A percentile compares a stretch with the other conserved stretches of the same genome.
Conservation (phyloP, 2,329 filamentous ascomycete species). For the Myriosclerotinia curreyana region DNA sequence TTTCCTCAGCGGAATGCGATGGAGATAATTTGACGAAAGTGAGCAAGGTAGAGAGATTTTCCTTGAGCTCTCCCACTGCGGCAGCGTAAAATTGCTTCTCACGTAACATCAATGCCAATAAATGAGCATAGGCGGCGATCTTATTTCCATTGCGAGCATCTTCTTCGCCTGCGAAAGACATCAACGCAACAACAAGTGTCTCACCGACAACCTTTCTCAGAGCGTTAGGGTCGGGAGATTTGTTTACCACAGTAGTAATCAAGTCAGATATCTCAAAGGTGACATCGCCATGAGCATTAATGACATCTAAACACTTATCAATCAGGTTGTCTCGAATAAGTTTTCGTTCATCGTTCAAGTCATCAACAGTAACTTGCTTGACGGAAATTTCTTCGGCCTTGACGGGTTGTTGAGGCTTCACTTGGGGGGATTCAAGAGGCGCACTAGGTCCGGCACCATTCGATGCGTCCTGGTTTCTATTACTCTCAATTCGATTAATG, state of each 20-base stretch:
- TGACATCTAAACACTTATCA: constrained; percentile 84
- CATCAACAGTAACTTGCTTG: constrained; percentile 62
- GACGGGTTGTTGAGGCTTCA: constrained; percentile 17
- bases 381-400: constrained; percentile 17
- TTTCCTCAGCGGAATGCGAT: constrained; percentile 66
- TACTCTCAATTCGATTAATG: constrained; percentile 22
- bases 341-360: constrained; percentile 72
- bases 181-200: constrained; percentile 79
- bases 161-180: constrained; percentile 61
- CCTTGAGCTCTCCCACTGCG: constrained; percentile 70
- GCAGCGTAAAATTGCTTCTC: constrained; percentile 76
- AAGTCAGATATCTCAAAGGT: constrained; percentile 90
- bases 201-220: constrained; percentile 71
- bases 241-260: constrained; percentile 67
- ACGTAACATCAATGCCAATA: constrained; percentile 83
- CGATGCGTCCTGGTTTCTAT: not conserved
- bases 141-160: constrained; percentile 56
- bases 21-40: constrained; percentile 71
- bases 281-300: constrained; percentile 81
- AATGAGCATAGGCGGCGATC: constrained; percentile 86
- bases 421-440: constrained; percentile 14
- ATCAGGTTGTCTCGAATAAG: constrained; percentile 75
- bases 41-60: constrained; percentile 72
- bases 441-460: constrained; percentile 11
- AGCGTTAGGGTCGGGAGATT: constrained; percentile 55